Conservation (phyloP, 1,139 yeast species). For the Geotrichum bryndzae region DNA sequence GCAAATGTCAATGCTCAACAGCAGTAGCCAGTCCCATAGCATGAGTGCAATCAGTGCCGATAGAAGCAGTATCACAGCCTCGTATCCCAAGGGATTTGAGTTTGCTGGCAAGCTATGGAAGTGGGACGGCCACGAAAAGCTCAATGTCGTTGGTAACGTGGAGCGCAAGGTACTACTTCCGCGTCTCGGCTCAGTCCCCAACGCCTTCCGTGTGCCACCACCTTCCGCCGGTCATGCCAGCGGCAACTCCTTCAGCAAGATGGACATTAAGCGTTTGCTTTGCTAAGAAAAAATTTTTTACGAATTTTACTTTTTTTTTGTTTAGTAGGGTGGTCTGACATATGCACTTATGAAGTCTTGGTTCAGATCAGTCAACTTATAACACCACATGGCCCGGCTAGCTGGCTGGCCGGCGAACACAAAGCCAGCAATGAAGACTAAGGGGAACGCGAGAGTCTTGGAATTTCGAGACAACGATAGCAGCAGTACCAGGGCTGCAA, state of each 20-base stretch:
- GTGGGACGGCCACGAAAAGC: constrained; percentile 37
- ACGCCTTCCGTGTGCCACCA: neutral
- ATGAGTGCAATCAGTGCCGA: constrained; percentile 17
- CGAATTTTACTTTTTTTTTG: neutral
- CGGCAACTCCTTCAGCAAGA: neutral
- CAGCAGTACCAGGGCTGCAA: neutral
- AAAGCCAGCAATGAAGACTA: neutral
- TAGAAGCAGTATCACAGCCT: constrained; percentile 11
- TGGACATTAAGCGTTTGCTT: neutral
- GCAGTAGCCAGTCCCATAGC: constrained; percentile 22
- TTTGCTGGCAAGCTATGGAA: constrained; percentile 37
- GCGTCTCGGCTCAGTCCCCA: constrained; percentile 10
- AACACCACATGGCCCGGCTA: neutral
- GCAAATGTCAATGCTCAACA: constrained; percentile 30
- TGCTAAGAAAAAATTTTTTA: neutral
- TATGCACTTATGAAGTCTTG: neutral
- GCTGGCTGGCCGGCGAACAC: neutral
- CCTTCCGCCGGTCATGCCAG: neutral
- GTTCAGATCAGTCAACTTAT: neutral
- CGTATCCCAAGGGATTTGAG: constrained; percentile 35
- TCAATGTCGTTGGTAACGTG: constrained; percentile 26
- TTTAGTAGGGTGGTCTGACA: neutral
- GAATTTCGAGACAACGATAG: neutral
- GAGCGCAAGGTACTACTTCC: constrained; percentile 11
- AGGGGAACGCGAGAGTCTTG: neutral